phyloP scores from a whole-genome alignment of 345 rosid genomes.

The Eucalyptus curtisii region DNA sequence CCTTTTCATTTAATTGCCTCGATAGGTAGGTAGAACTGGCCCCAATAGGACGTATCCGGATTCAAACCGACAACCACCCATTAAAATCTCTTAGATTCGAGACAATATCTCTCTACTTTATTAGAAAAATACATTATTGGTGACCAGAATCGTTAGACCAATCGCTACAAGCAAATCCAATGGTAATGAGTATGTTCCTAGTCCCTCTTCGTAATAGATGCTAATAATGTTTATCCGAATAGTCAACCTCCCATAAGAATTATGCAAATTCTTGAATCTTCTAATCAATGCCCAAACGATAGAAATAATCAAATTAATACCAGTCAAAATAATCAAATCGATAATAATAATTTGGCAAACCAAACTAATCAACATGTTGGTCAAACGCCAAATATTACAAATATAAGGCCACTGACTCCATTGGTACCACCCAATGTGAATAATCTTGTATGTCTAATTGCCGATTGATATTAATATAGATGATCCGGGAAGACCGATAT shows the following conservation, averaged over 20 bases:
- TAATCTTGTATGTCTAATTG: not conserved
- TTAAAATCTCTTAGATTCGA: too few relatives aligned
- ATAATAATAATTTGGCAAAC: too few relatives aligned
- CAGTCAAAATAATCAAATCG: too few relatives aligned
- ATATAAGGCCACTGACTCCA: not conserved
- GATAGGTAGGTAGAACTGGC: not conserved
- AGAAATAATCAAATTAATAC: not conserved
- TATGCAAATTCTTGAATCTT: not conserved
- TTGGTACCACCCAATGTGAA: not conserved
- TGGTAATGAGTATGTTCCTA: too few relatives aligned
- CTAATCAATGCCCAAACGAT: not conserved
- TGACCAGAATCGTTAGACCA: too few relatives aligned
- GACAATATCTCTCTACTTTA: not conserved
- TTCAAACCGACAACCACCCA: not conserved
- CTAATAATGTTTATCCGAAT: too few relatives aligned
- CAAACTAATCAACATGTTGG: not conserved
- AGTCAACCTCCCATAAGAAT: not conserved
- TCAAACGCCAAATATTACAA: not conserved
- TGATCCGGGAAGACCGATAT: too few relatives aligned
- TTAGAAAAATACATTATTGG: not conserved
- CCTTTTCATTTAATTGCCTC: too few relatives aligned
- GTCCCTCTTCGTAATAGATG: too few relatives aligned
- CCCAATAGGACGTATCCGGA: not conserved
- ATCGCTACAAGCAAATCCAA: too few relatives aligned
- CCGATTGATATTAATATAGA: too few relatives aligned